These are phyloP conservation scores for Ceratocystis colombiana DNA, from an alignment of 2,329 filamentous ascomycete genomes.

Conservation along the genomic window DNA sequence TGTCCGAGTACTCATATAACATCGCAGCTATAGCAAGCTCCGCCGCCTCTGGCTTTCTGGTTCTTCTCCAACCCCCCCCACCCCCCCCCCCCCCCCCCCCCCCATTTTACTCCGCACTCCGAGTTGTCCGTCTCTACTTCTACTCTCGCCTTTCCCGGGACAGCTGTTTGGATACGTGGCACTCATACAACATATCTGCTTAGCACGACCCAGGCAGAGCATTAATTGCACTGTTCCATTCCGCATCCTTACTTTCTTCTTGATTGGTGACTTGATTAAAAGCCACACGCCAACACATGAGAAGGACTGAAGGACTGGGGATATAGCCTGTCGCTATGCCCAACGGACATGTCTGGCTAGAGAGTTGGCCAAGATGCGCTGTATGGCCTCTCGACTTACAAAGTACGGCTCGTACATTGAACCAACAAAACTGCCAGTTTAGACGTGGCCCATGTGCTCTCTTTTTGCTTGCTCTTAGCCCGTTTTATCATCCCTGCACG, in stretches of 20 bases:
- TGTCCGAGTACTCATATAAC: too few species aligned
- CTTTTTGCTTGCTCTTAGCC: not conserved
- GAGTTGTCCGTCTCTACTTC: not conserved
- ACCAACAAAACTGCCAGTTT: not conserved
- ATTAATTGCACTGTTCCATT: not conserved
- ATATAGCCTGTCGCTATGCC: not conserved
- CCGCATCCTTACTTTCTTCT: not conserved
- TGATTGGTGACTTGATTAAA: not conserved
- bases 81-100: too few species aligned
- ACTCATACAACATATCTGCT: not conserved
- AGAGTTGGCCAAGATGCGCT: not conserved
- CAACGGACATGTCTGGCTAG: not conserved
- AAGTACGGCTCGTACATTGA: not conserved
- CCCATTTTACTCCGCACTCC: not conserved
- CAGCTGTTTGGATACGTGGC: not conserved
- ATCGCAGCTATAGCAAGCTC: too few species aligned
- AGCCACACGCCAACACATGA: not conserved
- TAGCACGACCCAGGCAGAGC: not conserved
- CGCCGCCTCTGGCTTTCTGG: too few species aligned
- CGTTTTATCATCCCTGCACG: not conserved
- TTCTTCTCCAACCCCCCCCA: too few species aligned
- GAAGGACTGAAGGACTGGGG: too few species aligned
- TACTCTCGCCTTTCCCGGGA: not conserved
- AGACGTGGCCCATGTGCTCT: conserved; percentile 7
- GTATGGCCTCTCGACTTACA: not conserved